A percentile compares a stretch with the other conserved stretches of the same genome.
Conservation (phyloP, 805 yeast genomes). For the Alloascoidea hylecoeti region DNA sequence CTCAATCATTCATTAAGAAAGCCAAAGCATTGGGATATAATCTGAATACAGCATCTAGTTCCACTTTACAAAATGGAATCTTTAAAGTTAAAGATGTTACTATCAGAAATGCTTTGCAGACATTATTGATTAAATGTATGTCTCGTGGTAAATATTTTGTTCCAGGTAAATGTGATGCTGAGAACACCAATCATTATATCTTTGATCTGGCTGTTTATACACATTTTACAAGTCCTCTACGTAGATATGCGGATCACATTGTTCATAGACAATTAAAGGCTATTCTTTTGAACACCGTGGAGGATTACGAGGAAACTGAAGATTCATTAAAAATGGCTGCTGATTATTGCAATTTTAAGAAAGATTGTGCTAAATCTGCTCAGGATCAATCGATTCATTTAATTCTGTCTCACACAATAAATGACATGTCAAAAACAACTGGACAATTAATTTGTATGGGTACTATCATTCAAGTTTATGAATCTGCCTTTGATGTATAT, state of each 20-base stretch:
- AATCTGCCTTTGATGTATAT: slow-evolving; percentile 87
- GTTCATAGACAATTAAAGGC: slow-evolving; percentile 86
- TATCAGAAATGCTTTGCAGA: slow-evolving; percentile 61
- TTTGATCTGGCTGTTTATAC: slow-evolving; percentile 78
- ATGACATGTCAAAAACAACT: slow-evolving; percentile 46
- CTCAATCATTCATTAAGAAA: slow-evolving; percentile 45
- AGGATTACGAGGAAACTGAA: slow-evolving; percentile 34
- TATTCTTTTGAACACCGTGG: slow-evolving; percentile 30
- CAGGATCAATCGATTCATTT: slow-evolving; percentile 93
- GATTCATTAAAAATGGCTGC: slow-evolving; percentile 70
- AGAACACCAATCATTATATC: slow-evolving; percentile 64
- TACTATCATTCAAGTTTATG: slow-evolving; percentile 83
- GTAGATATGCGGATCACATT: slow-evolving; percentile 83
- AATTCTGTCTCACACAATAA: slow-evolving; percentile 69
- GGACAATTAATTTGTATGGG: slow-evolving; percentile 82
- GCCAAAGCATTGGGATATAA: slow-evolving; percentile 48
- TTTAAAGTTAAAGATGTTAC: slow-evolving; percentile 45
- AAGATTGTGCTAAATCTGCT: slow-evolving; percentile 85
- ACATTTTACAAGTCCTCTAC: slow-evolving; percentile 84
- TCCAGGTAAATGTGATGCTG: slow-evolving; percentile 79
- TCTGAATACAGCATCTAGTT: slow-evolving; percentile 63
- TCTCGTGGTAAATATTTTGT: slow-evolving; percentile 76
- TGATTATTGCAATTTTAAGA: slow-evolving; percentile 89
- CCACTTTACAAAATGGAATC: slow-evolving; percentile 59
- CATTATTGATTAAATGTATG: slow-evolving; percentile 69